Conservation (phyloP, 1,284 basidiomycete genomes). For the Ganoderma resinaceum region DNA sequence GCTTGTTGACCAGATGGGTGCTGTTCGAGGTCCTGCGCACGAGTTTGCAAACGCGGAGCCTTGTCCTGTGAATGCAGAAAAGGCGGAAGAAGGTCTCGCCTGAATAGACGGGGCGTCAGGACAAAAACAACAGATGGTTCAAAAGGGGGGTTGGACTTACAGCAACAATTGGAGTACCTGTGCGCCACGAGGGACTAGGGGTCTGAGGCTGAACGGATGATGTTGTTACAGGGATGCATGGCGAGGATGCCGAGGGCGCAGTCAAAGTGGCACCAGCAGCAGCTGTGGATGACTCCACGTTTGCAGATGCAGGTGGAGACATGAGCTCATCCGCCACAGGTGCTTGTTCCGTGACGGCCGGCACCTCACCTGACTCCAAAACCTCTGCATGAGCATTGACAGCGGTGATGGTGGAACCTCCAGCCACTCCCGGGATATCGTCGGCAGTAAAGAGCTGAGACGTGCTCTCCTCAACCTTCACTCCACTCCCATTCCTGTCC, state of each 20-base stretch:
- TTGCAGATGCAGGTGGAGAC: not conserved
- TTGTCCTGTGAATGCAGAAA: constrained; percentile 33
- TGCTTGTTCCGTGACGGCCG: not conserved
- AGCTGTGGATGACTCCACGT: not conserved
- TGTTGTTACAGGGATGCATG: not conserved
- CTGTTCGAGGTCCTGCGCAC: not conserved
- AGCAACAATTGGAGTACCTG: constrained; percentile 13
- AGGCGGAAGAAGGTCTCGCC: constrained; percentile 38
- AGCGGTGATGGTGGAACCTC: not conserved
- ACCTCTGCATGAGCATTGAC: not conserved
- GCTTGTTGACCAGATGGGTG: constrained; percentile 21
- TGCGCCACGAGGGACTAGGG: constrained; percentile 15
- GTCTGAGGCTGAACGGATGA: not conserved
- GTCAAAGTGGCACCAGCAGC: not conserved
- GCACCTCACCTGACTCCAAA: not conserved
- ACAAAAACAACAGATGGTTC: not conserved
- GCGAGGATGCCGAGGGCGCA: not conserved
- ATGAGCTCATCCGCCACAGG: not conserved
- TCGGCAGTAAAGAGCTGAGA: constrained; percentile 3
- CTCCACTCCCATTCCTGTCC: constrained; percentile 3
- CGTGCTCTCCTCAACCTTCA: constrained; percentile 13
- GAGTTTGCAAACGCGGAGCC: constrained; percentile 25
- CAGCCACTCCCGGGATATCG: not conserved
- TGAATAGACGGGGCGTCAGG: constrained; percentile 5
- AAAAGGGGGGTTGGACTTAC: constrained; percentile 11